Evolutionary conservation across 768 basidiomycete genomes (phyloP).

Genomic region (Crucibulum laeve): DNA sequence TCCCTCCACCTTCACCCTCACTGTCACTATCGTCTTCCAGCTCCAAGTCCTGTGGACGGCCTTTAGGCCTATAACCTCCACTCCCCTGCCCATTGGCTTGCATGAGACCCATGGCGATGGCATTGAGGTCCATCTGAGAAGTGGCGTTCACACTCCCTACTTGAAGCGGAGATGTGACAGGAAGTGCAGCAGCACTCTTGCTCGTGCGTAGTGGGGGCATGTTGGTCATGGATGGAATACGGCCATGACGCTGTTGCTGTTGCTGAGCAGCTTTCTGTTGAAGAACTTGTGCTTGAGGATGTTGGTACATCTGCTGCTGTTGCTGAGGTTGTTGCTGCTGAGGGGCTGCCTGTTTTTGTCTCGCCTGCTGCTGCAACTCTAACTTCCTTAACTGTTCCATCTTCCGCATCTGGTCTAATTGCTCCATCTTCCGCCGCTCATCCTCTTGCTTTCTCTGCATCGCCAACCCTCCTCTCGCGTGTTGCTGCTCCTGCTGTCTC

Average conservation of each 20-base stretch:
- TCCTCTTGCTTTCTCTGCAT: slow-evolving; percentile 5
- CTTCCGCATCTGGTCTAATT: background rate
- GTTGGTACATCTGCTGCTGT: slow-evolving; percentile 8
- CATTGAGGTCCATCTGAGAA: slow-evolving; percentile 5
- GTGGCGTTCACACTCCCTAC: slow-evolving; percentile 20
- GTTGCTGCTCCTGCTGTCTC: background rate
- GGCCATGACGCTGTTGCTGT: slow-evolving; percentile 9
- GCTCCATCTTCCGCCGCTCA: slow-evolving; percentile 11
- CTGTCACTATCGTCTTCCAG: slow-evolving; percentile 63
- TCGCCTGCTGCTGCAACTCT: too few species aligned
- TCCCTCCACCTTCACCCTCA: slow-evolving; percentile 28
- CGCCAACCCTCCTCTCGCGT: background rate
- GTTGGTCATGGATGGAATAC: background rate
- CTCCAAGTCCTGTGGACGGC: slow-evolving; percentile 59
- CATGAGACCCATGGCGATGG: slow-evolving; percentile 4
- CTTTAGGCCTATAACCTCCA: slow-evolving; percentile 56
- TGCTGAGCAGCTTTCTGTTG: slow-evolving; percentile 8
- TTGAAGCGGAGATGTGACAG: slow-evolving; percentile 39
- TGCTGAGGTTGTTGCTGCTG: too few species aligned
- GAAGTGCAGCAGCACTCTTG: slow-evolving; percentile 57
- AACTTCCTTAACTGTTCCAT: too few species aligned
- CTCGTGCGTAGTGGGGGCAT: slow-evolving; percentile 31
- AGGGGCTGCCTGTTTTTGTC: too few species aligned
- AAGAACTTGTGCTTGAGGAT: slow-evolving; percentile 2
- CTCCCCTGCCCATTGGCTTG: slow-evolving; percentile 2